Percentiles rank a stretch among this genome's conserved stretches.
phyloP scores from a whole-genome alignment of 805 yeast genomes.

The Saturnispora saitoi region DNA sequence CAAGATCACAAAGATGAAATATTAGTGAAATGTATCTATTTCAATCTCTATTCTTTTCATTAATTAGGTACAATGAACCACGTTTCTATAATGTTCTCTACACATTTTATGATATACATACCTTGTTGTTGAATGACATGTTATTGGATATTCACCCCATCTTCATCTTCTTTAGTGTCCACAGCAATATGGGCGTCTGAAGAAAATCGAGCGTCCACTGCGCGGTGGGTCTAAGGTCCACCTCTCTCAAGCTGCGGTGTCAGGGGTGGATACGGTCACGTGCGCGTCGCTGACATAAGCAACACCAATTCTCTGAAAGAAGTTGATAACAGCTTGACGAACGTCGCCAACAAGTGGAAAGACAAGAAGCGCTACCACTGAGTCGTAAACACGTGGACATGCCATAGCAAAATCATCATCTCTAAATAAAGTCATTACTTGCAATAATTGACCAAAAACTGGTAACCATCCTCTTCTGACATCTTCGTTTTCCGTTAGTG shows the following conservation, averaged over 20 bases:
- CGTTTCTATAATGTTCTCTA: background rate
- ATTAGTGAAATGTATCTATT: no score
- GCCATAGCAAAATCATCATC: constrained; percentile 56
- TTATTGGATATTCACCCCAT: background rate
- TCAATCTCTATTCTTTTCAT: background rate
- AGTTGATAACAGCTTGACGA: constrained; percentile 50
- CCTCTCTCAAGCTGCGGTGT: constrained; percentile 6
- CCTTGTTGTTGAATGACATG: constrained; percentile 19
- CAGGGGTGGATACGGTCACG: constrained; percentile 10
- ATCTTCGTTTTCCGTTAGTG: constrained; percentile 70
- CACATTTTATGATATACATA: constrained; percentile 8
- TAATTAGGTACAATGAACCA: background rate
- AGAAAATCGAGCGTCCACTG: background rate
- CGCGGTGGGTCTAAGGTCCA: background rate
- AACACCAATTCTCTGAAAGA: constrained; percentile 46
- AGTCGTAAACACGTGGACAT: constrained; percentile 52
- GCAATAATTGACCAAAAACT: constrained; percentile 79
- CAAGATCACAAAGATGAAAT: no score
- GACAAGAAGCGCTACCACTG: constrained; percentile 50
- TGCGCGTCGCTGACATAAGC: constrained; percentile 18
- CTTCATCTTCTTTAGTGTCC: background rate
- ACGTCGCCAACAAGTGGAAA: constrained; percentile 32
- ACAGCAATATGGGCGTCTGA: background rate
- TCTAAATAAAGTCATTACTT: constrained; percentile 72
- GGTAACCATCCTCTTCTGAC: constrained; percentile 86